Evolutionary conservation across 2,329 filamentous ascomycete genomes (phyloP).

Genomic region (Talaromyces islandicus): DNA sequence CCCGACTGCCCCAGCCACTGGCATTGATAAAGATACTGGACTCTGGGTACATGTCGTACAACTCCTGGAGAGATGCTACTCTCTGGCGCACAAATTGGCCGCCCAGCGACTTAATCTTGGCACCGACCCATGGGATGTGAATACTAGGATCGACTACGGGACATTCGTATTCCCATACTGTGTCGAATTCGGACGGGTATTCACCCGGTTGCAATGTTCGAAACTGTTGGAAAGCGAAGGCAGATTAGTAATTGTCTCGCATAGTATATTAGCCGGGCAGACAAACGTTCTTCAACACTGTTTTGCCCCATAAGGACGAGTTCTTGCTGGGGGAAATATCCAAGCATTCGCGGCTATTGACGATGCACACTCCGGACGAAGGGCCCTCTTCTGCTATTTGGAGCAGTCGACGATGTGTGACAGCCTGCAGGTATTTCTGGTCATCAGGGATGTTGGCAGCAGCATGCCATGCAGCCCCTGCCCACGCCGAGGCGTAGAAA

Average conservation of each 20-base stretch:
- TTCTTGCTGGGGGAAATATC: conserved; percentile 26
- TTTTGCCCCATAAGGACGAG: conserved; percentile 30
- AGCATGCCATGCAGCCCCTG: conserved; percentile 35
- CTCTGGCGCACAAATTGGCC: conserved; percentile 29
- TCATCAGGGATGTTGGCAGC: conserved; percentile 30
- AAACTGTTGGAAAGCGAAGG: conserved; percentile 19
- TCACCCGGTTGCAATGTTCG: conserved; percentile 24
- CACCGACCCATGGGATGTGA: conserved; percentile 30
- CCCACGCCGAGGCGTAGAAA: conserved; percentile 34
- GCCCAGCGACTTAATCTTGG: conserved; percentile 24
- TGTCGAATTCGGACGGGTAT: conserved; percentile 27
- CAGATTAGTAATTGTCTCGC: not conserved
- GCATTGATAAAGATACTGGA: conserved; percentile 34
- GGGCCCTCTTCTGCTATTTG: conserved; percentile 30
- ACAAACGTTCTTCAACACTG: conserved; percentile 25
- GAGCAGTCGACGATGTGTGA: conserved; percentile 28
- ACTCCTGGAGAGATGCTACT: conserved; percentile 26
- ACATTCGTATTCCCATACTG: conserved; percentile 31
- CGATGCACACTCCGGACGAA: conserved; percentile 28
- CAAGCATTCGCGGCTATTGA: conserved; percentile 29
- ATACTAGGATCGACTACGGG: conserved; percentile 32
- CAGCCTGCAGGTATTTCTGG: conserved; percentile 29
- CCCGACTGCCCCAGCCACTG: conserved; percentile 31
- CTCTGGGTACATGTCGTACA: conserved; percentile 30
- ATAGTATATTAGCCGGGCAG: not conserved